Evolutionary conservation across 768 basidiomycete genomes (phyloP).

Genomic region (Hypholoma sublateritium): DNA sequence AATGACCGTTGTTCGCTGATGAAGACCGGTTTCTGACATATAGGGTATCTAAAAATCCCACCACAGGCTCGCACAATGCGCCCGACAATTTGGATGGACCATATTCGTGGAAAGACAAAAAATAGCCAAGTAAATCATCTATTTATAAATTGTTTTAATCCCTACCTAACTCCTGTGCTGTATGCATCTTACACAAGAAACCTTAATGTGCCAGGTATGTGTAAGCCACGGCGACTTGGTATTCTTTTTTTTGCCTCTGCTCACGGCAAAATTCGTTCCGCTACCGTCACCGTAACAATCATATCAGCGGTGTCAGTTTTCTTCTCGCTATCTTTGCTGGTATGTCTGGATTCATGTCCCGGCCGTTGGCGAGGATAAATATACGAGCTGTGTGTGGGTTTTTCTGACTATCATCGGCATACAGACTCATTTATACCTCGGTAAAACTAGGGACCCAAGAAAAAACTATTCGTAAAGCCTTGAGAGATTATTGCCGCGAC

Average conservation of each 20-base stretch:
- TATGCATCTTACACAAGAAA: background rate
- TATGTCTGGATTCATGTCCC: conserved; percentile 3
- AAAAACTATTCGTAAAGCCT: background rate
- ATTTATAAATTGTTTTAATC: conserved; percentile 12
- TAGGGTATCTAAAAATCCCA: background rate
- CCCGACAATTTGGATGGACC: conserved; percentile 9
- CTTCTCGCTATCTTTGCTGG: conserved; percentile 3
- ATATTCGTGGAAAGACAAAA: conserved; percentile 10
- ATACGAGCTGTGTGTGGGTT: conserved; percentile 5
- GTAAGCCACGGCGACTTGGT: conserved; percentile 2
- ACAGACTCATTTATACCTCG: conserved; percentile 6
- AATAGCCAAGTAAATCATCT: conserved; percentile 6
- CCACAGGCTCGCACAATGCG: conserved; percentile 17
- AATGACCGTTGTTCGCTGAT: background rate
- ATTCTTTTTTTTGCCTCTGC: background rate
- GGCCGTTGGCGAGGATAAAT: conserved; percentile 5
- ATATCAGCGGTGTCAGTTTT: conserved; percentile 7
- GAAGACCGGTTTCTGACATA: conserved; percentile 6
- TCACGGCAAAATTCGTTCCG: conserved; percentile 1
- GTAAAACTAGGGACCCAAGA: conserved; percentile 8
- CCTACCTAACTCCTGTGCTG: conserved; percentile 14
- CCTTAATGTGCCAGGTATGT: conserved; percentile 1
- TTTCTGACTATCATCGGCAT: conserved; percentile 4
- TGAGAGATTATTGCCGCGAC: background rate
- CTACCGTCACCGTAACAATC: conserved; percentile 2